These are phyloP conservation scores for Excoecaria agallocha DNA, from an alignment of 345 rosid species.

Conservation along the genomic window DNA sequence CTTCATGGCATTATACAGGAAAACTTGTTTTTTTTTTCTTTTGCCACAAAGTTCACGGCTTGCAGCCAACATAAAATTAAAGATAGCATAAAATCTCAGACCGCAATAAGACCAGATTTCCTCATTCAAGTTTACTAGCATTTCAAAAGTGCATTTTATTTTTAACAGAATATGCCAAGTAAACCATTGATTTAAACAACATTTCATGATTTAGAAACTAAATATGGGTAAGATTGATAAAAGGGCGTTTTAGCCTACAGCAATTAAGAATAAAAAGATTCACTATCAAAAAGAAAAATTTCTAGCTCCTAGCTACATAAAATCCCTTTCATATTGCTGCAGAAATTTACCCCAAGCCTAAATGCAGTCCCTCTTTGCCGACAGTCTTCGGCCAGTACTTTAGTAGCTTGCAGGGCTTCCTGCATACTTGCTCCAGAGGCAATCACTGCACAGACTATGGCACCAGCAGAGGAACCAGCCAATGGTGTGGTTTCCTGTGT, in stretches of 20 bases:
- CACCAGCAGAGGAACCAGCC: constrained; percentile 94
- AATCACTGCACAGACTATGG: constrained; percentile 78
- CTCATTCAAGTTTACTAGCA: background rate
- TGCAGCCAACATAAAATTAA: background rate
- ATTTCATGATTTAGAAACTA: background rate
- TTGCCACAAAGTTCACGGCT: background rate
- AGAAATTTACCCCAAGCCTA: constrained; percentile 77
- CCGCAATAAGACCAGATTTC: background rate
- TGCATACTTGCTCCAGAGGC: constrained; percentile 78
- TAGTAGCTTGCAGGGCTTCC: constrained; percentile 68
- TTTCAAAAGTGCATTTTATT: background rate
- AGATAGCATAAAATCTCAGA: background rate
- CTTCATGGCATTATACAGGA: background rate
- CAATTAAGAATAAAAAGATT: background rate
- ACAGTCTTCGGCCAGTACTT: constrained; percentile 69
- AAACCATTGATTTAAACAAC: background rate
- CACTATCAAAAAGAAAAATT: background rate
- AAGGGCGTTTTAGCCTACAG: background rate
- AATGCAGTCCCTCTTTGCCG: constrained; percentile 87
- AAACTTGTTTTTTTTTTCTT: background rate
- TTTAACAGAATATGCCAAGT: background rate
- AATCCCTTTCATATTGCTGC: background rate
- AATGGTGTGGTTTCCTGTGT: constrained; percentile 84
- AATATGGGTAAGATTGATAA: background rate
- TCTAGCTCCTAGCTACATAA: background rate